A percentile compares a stretch with the other conserved stretches of the same genome.
Conservation (phyloP, 2,329 filamentous ascomycete species). For the Ceratocystis eucalypticola region DNA sequence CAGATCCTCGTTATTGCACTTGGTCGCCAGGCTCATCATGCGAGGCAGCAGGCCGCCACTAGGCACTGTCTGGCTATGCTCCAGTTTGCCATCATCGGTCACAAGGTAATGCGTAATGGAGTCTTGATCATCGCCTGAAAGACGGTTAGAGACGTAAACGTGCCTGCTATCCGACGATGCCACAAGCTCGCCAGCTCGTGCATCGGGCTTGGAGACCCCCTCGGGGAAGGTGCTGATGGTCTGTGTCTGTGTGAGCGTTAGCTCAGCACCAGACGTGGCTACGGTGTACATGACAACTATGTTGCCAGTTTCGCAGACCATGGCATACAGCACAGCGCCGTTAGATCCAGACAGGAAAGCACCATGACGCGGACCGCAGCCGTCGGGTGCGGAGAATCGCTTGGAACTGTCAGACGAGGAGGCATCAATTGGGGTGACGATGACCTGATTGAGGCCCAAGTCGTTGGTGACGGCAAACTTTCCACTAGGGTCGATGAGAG, state of each 20-base stretch:
- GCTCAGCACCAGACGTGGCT: constrained; percentile 22
- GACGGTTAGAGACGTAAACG: constrained; percentile 40
- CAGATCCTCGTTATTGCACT: constrained; percentile 23
- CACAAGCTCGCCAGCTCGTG: constrained; percentile 35
- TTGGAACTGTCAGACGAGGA: constrained; percentile 30
- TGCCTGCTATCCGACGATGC: constrained; percentile 31
- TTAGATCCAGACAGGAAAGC: constrained; percentile 16
- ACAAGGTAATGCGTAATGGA: constrained; percentile 35
- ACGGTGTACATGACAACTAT: constrained; percentile 23
- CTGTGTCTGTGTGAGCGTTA: constrained; percentile 2
- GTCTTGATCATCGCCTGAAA: constrained; percentile 34
- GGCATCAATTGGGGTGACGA: constrained; percentile 33
- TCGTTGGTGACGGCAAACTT: constrained; percentile 37
- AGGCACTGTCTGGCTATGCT: constrained; percentile 26
- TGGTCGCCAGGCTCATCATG: constrained; percentile 31
- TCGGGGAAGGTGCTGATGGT: constrained; percentile 9
- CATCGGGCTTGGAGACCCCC: constrained; percentile 24
- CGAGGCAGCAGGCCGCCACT: constrained; percentile 31
- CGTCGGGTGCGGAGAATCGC: constrained; percentile 25
- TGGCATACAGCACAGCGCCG: constrained; percentile 18
- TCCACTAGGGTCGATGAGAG: constrained; percentile 35
- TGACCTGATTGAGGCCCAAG: constrained; percentile 36
- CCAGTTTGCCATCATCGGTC: constrained; percentile 24
- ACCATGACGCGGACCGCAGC: constrained; percentile 38
- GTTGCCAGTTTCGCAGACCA: constrained; percentile 21